Evolutionary conservation across 208 protist species (phyloP), one percentile per base, ranked within the genome.

Genomic region (Wallacemonas collosoma): DNA sequence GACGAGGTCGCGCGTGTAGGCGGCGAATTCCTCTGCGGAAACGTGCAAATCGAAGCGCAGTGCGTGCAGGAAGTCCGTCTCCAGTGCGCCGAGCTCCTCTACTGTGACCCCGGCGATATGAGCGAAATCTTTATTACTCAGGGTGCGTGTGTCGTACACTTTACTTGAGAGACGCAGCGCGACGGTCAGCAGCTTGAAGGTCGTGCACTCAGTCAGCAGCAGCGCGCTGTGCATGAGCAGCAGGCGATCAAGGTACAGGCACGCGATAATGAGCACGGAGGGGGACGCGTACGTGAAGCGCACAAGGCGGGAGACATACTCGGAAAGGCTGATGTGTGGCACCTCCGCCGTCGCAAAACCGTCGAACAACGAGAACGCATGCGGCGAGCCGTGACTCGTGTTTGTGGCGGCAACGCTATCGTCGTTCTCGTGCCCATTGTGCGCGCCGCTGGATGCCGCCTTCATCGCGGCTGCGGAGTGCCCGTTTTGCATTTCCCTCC

Each of bases 71-170:
- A 96, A 88, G 12, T 72, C 51, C 7, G 80, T 66, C 73, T 96
- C 91, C 14, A 96, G 77, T 11, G 67, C 54, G 72, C 91, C 91
- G 47, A 96, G 72, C 68, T 94, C 80, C 9, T 85, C 71, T 51
- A 85, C 87, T 3, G 79, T 73, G 36, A 96, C 53, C 15, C 88
- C 87, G 61, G 81, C 79, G 9, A 93, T 75, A 55, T 76, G 57
- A 14, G 90, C 83, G 70, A 93, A 93, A 77, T 91, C 78, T 62
- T 88, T 89, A 67, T 93, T 93, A 71, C 80, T 93, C 1, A 95
- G 74, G 11, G 81, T 88, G 50, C 90, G 80, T 17, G 87, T 87
- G 72, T 95, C 90, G 70, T 92, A 80, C 17, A 93, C 64, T 64
- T 95, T 95, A 62, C 81, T 89, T 14, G 82, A 77, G 3, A 93